Evolutionary conservation across 108 stramenopile genomes (phyloP), one percentile per base, ranked within the genome.

Genomic region (Nitzschia palea): DNA sequence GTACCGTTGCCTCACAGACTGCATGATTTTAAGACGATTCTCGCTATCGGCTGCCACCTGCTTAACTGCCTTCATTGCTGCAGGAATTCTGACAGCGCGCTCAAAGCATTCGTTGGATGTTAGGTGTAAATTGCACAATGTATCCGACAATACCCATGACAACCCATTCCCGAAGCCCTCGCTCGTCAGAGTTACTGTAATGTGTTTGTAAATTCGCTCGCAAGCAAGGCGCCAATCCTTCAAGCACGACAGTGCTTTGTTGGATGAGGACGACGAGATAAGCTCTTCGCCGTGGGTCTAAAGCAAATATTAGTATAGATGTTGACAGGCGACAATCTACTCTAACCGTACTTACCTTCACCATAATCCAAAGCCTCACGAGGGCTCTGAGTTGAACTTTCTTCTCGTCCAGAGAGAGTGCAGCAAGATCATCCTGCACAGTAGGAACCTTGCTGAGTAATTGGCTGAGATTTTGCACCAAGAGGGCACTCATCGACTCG

Each of bases 1-100:
- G 63, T 84, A 92, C 9, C n/a, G 22, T 29, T 88, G 78, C 63
- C 89, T 82, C 18, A 95, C 86, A 27, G 70, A 54, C 55, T 76
- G 62, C 6, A 94, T 61, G 31, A 84, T 58, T 9, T 73, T 62
- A 20, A 74, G 35, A 33, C 65, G 60, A 47, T 71, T 68, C 22
- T 66, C 61, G 31, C 44, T 55, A 3, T 84, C 87, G 17, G 85
- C 88, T n/a, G 81, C 89, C 31, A 83, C 94, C 22, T 70, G 65
- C 51, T 75, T 87, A 30, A 85, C 88, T 31, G 83, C 94, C 62
- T 89, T 89, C 31, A 95, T 63, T 18, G 94, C 94, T 9, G 90
- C 94, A 28, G 94, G 94, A 27, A 95, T 61, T 27, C 94, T 76
- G 1, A 95, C 91, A 44, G 86, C 78, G 29, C 94, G 79, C 65